Conservation (phyloP, 176 grass and related monocot genomes). For the Tuctoria greenei region DNA sequence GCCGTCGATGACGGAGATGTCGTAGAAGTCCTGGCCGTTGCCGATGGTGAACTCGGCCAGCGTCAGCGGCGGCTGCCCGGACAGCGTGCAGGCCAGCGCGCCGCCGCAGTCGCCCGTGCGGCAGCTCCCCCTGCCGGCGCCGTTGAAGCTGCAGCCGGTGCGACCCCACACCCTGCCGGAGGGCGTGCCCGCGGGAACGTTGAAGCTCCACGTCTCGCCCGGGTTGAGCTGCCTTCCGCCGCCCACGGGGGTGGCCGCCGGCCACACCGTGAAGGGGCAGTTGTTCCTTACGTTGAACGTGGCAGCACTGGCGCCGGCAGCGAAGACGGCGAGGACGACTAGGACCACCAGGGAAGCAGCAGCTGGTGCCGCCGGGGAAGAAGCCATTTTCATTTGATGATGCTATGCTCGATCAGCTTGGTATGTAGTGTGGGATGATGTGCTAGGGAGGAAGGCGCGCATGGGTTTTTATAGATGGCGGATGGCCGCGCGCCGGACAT, state of each 20-base stretch:
- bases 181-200: not conserved
- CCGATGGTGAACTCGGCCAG: conserved; percentile 1
- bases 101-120: not conserved
- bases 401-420: not conserved
- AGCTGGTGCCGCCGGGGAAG: no score
- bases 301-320: not conserved
- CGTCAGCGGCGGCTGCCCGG: not conserved
- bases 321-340: not conserved
- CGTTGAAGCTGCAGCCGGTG: conserved; percentile 26
- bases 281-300: conserved; percentile 5
- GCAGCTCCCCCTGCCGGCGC: not conserved
- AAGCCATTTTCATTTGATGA: no score
- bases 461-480: not conserved
- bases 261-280: conserved; percentile 54
- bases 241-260: conserved; percentile 29
- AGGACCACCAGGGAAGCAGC: no score
- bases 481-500: no score
- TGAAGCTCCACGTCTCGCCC: not conserved
- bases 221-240: not conserved
- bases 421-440: not conserved
- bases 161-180: conserved; percentile 23
- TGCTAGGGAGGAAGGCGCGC: not conserved
- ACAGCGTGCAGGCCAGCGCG: not conserved
- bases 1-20: not conserved
- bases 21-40: not conserved